Evolutionary conservation across 1,284 basidiomycete genomes (phyloP).

Genomic region (Cutaneotrichosporon cavernicola): DNA sequence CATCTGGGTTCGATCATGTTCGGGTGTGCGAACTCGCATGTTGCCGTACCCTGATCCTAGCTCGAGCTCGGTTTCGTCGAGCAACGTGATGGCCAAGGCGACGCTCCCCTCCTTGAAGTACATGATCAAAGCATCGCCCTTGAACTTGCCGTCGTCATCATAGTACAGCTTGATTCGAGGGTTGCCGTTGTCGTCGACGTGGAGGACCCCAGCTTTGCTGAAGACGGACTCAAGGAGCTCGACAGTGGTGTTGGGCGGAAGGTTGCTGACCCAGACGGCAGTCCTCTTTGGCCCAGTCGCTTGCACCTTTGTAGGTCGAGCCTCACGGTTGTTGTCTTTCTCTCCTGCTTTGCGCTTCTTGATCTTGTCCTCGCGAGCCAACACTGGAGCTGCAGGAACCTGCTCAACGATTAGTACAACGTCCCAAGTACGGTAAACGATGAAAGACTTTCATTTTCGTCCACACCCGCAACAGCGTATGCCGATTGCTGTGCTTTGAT

Average conservation of each 20-base stretch:
- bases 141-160: conserved; percentile 83
- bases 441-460: conserved; percentile 70
- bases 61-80: conserved; percentile 90
- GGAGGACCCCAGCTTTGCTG: conserved; percentile 83
- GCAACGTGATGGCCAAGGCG: conserved; percentile 73
- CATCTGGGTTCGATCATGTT: conserved; percentile 64
- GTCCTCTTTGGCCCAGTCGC: conserved; percentile 64
- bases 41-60: conserved; percentile 66
- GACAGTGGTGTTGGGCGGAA: conserved; percentile 73
- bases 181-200: conserved; percentile 83
- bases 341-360: conserved; percentile 62
- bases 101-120: conserved; percentile 98
- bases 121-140: conserved; percentile 91
- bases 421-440: neutral
- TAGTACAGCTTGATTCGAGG: conserved; percentile 93
- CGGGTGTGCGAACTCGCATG: conserved; percentile 81
- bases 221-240: conserved; percentile 80
- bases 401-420: conserved; percentile 45
- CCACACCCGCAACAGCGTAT: conserved; percentile 83
- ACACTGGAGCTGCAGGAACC: conserved; percentile 78
- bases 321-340: conserved; percentile 54
- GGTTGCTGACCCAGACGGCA: conserved; percentile 82
- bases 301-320: conserved; percentile 53
- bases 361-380: conserved; percentile 61
- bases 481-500: conserved; percentile 85